Conservation (phyloP, 306 rosid species). For the Dicorynia guianensis region DNA sequence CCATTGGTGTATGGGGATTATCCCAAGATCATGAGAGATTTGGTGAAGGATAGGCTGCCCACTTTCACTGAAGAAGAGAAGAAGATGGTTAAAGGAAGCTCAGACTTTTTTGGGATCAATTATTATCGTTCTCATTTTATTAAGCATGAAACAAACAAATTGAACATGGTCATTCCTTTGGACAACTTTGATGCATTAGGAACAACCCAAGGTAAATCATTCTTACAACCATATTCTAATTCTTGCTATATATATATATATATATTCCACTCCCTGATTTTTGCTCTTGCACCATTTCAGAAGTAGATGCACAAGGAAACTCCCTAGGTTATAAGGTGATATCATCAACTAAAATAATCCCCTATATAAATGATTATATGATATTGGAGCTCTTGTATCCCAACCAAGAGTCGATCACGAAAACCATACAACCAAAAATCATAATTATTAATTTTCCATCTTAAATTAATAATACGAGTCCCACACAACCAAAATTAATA, state of each 20-base stretch:
- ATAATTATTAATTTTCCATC: no score
- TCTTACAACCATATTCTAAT: not conserved
- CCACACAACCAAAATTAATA: no score
- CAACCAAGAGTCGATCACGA: no score
- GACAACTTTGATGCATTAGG: constrained; percentile 27
- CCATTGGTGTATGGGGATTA: constrained; percentile 43
- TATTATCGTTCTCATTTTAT: constrained; percentile 45
- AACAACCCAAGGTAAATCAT: not conserved
- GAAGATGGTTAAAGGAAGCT: constrained; percentile 30
- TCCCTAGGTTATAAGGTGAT: constrained; percentile 40
- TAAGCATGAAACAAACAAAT: constrained; percentile 2
- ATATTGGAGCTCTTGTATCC: no score
- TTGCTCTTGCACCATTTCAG: constrained; percentile 19
- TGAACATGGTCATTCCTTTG: not conserved
- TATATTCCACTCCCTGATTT: no score
- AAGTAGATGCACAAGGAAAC: constrained; percentile 8
- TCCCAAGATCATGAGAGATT: constrained; percentile 34
- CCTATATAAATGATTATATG: not conserved
- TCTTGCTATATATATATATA: no score
- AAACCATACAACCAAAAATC: no score
- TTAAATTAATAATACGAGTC: no score
- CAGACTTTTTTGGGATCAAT: constrained; percentile 45
- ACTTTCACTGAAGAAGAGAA: constrained; percentile 33
- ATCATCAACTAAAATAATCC: not conserved
- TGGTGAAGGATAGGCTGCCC: constrained; percentile 47